phyloP scores from a whole-genome alignment of 1,284 basidiomycete species.

The Cutaneotrichosporon spelunceum region DNA sequence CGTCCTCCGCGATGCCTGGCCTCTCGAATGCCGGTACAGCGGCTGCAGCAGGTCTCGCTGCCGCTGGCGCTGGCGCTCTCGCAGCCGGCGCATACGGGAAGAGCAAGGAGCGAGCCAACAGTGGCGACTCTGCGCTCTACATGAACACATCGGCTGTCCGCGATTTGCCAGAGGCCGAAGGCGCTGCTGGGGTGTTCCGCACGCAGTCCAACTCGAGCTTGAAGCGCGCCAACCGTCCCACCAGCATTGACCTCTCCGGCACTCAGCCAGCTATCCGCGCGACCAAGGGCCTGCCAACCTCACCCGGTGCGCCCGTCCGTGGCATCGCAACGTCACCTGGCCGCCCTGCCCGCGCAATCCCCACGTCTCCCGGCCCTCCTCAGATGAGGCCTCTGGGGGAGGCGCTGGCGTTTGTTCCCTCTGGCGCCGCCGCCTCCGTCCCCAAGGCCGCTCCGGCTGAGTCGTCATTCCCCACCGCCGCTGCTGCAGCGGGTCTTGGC shows the following conservation, averaged over 20 bases:
- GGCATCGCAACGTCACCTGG: slow-evolving; percentile 4
- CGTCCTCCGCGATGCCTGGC: background rate
- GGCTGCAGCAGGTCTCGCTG: background rate
- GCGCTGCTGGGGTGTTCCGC: background rate
- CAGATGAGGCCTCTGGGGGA: background rate
- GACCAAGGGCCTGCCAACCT: background rate
- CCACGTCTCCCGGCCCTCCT: slow-evolving; percentile 3
- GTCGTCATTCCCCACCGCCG: background rate
- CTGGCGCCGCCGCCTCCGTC: background rate
- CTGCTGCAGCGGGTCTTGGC: background rate
- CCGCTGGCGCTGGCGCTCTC: slow-evolving; percentile 4
- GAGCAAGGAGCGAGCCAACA: background rate
- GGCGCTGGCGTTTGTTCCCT: background rate
- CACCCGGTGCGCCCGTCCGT: background rate
- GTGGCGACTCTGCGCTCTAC: slow-evolving; percentile 1
- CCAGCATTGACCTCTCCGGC: slow-evolving; percentile 3
- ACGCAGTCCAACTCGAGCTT: slow-evolving; percentile 5
- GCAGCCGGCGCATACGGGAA: background rate
- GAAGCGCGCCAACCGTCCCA: slow-evolving; percentile 6
- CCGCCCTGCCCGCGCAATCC: background rate
- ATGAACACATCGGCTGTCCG: slow-evolving; percentile 1
- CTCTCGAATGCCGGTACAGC: background rate
- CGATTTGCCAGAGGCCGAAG: background rate
- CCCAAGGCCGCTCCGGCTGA: background rate
- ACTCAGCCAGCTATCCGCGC: background rate